phyloP scores from a whole-genome alignment of 345 rosid genomes.

The Ceriops tagal region DNA sequence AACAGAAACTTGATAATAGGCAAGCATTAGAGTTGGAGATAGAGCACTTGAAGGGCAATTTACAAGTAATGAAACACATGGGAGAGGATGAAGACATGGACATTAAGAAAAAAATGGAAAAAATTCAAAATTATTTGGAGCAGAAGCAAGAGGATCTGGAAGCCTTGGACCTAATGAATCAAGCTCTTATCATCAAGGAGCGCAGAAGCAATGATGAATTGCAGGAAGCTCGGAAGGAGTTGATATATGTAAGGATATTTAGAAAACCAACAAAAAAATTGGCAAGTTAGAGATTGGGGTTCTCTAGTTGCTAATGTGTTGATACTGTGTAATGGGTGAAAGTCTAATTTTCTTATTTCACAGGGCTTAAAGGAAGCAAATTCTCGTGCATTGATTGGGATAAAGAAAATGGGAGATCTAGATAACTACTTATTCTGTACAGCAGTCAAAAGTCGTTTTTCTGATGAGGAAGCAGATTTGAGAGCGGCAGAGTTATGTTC shows the following conservation, averaged over 20 bases:
- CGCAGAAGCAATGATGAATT: conserved; percentile 50
- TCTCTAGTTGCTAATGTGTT: neutral
- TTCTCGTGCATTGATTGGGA: conserved; percentile 24
- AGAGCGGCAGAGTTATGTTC: conserved; percentile 45
- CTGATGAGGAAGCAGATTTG: conserved; percentile 28
- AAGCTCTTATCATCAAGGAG: conserved; percentile 47
- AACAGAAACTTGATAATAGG: conserved; percentile 50
- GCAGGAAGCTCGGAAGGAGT: conserved; percentile 66
- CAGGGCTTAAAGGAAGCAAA: conserved; percentile 28
- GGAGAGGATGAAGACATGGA: conserved; percentile 45
- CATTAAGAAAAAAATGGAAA: conserved; percentile 37
- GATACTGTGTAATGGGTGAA: neutral
- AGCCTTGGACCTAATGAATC: conserved; percentile 35
- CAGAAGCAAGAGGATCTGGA: conserved; percentile 58
- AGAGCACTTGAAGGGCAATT: conserved; percentile 57
- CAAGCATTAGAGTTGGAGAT: conserved; percentile 76
- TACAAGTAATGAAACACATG: conserved; percentile 66
- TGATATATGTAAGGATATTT: conserved; percentile 43
- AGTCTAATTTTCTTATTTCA: conserved; percentile 19
- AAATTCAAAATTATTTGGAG: conserved; percentile 35
- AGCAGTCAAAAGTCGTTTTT: conserved; percentile 39
- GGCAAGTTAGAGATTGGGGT: neutral
- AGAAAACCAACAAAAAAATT: neutral
- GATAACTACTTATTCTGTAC: conserved; percentile 34
- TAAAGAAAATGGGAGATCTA: conserved; percentile 64